phyloP scores from a whole-genome alignment of 805 yeast species.

The Lachancea sp. region DNA sequence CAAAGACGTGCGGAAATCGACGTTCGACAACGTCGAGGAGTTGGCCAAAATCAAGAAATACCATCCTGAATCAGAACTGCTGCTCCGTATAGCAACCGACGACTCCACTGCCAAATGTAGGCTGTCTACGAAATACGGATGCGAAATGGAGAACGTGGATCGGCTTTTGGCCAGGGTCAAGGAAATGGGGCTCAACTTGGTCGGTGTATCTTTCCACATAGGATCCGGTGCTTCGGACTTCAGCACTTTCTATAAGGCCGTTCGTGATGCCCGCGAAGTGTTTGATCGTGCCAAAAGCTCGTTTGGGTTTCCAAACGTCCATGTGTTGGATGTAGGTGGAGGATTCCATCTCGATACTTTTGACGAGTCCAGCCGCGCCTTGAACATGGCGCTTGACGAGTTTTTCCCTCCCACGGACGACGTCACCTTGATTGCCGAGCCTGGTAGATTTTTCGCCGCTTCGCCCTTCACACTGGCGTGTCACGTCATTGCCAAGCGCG shows the following conservation, averaged over 20 bases:
- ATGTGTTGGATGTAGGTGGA: conserved; percentile 82
- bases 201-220: conserved; percentile 90
- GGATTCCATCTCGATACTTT: conserved; percentile 73
- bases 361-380: conserved; percentile 48
- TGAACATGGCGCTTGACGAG: conserved; percentile 48
- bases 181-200: conserved; percentile 54
- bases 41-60: conserved; percentile 59
- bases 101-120: conserved; percentile 84
- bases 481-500: conserved; percentile 79
- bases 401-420: conserved; percentile 47
- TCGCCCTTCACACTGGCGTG: conserved; percentile 79
- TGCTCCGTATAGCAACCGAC: conserved; percentile 82
- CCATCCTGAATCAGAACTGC: conserved; percentile 64
- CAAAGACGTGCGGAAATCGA: conserved; percentile 58
- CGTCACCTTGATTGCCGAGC: conserved; percentile 75
- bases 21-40: conserved; percentile 87
- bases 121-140: conserved; percentile 84
- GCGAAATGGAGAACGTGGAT: conserved; percentile 49
- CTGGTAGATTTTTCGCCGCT: conserved; percentile 87
- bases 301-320: conserved; percentile 41
- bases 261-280: conserved; percentile 59
- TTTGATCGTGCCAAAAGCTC: conserved; percentile 51
- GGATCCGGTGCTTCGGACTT: conserved; percentile 89
- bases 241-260: conserved; percentile 59
- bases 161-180: conserved; percentile 55